Base-by-base conservation (phyloP, 1,139 yeast species). In the Pneumocystis wakefieldiae region DNA sequence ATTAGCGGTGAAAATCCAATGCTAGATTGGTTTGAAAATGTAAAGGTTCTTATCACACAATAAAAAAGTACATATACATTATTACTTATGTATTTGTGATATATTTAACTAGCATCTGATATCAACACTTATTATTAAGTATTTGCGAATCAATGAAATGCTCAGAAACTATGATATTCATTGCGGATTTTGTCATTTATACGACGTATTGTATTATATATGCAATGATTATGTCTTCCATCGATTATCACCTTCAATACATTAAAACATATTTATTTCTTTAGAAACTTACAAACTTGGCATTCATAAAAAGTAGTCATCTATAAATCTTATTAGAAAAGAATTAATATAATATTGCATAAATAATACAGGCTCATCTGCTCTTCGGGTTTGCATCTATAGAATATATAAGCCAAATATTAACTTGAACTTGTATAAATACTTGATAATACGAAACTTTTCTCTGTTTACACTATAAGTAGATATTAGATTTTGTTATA, bases 381-480 rank as follows among this genome's bases (percentile, higher is more conserved):
- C 98, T 65, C 96, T 87, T 75, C 98, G 81, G 55, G 98, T 92
- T 78, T 92, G 98, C 87, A 92, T 82, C 55, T 48, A 19, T 48
- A 48, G 24, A 24, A 48, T 24, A 42, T 24, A 19, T 48, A 48
- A 12, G 35, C 35, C 32, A 15, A 24, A 48, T 48, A 48, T 48
- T 15, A 48, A 48, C 15, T 12, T 12, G 6, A 24, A 48, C 14
- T 10, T 48, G 24, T 10, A 48, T 12, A 48, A 48, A 48, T 48
- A 48, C 55, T 77, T 92, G 98, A 76, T 90, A 92, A 74, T 92
- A 92, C 70, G 96, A 87, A 53, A 92, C 98, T 78, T 88, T 89
- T 79, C 91, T 89, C 73, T 90, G 92, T 76, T 91, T 92, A 81
- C 98, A 92, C 75, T 92, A 32, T 32, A 48, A 24, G 28, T 48